Evolutionary conservation across 768 basidiomycete genomes (phyloP), one percentile per base, ranked within the genome.

Genomic region (Amyloporia xantha): DNA sequence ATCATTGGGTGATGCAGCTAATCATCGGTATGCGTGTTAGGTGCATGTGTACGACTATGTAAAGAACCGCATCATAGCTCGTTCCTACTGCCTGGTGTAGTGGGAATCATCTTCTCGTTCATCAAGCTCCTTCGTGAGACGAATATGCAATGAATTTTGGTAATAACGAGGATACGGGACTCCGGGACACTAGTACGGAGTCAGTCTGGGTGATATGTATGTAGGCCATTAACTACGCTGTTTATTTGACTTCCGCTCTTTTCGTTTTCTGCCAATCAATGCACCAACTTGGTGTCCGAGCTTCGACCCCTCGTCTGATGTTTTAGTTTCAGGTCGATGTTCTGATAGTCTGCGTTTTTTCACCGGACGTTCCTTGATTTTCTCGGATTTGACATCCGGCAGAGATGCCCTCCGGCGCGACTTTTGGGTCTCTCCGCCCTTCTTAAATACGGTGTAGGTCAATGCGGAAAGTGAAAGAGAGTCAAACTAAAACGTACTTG

Each of bases 261-360:
- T 85, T 47, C 90, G 74, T 69, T 91, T 92, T 59, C 86, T 72
- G 12, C 90, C 88, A 55, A 92, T 92, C 27, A 91, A 55, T 5
- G 81, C 74, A 5, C 89, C 87, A 30, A 90, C 56, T 1, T 70
- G 69, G 30, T 75, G 71, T 21, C 70, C 71, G 1, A 64, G 44
- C 41, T 60, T 54, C 27, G 27, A 58, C 23, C 59, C 54, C 33
- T 58, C 60, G 15, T 48, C 47, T 11, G 52, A 33, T 38, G 44
- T 48, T 36, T 5, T 26, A 35, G 6, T 12, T 33, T 3, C 15
- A 30, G 11, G n/a, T n/a, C 28, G 35, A 13, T 56, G 63, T 20
- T 55, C 50, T 3, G 58, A 64, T 26, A 65, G 33, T 9, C 70
- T 68, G 6, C 60, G 71, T 59, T 72, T 76, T 56, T 76, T 78